A percentile compares a stretch with the other conserved stretches of the same genome.
These are phyloP conservation scores for Rhizopogon roseolus DNA, from an alignment of 768 basidiomycete species.

Conservation along the genomic window DNA sequence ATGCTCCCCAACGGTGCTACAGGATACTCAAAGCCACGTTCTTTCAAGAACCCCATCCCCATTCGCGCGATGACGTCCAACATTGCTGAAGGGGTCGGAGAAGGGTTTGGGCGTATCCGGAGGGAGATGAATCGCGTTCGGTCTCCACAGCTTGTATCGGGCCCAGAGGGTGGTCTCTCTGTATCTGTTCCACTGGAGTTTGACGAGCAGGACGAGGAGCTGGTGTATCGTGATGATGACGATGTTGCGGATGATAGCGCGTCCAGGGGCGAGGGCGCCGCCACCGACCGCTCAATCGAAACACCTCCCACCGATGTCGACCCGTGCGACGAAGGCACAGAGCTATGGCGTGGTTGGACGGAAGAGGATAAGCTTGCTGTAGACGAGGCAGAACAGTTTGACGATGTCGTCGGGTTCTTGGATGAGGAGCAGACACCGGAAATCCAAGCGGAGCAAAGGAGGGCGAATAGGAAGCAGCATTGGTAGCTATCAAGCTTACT, in stretches of 20 bases:
- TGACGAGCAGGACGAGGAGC: constrained; percentile 68
- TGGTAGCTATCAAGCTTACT: not conserved
- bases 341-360: constrained; percentile 15
- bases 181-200: constrained; percentile 44
- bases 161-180: constrained; percentile 18
- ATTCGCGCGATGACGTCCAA: constrained; percentile 49
- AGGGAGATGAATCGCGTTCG: constrained; percentile 51
- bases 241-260: constrained; percentile 15
- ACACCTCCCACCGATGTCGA: constrained; percentile 32
- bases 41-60: constrained; percentile 45
- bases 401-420: constrained; percentile 28
- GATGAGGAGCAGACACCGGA: constrained; percentile 26
- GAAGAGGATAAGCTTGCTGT: constrained; percentile 26
- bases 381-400: constrained; percentile 27
- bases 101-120: constrained; percentile 54
- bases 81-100: constrained; percentile 52
- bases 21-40: constrained; percentile 34
- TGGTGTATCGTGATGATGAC: constrained; percentile 27
- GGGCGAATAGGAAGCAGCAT: constrained; percentile 2
- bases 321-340: constrained; percentile 9
- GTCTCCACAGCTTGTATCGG: constrained; percentile 34
- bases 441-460: constrained; percentile 10
- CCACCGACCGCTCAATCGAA: constrained; percentile 27
- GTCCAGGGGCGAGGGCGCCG: constrained; percentile 21
- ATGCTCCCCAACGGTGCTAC: constrained; percentile 74